Conservation (phyloP, 225 moss, liverwort and hornwort species). For the Straminergon stramineum region DNA sequence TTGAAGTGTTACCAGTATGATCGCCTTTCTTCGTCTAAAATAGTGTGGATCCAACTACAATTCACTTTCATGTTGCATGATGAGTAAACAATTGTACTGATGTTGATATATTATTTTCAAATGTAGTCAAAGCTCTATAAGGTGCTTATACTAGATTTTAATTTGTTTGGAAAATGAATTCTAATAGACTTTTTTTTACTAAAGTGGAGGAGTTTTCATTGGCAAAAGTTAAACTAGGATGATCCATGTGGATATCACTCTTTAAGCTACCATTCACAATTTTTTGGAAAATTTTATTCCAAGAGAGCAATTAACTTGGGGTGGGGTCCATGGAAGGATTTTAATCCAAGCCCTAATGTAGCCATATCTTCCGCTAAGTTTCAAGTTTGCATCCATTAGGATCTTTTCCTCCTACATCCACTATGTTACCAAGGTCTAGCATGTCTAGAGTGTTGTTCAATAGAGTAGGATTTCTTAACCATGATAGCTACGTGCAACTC, state of each 20-base stretch:
- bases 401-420: too few relatives aligned
- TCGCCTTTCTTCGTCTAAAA: rapidly evolving
- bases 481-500: too few relatives aligned
- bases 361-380: neutral
- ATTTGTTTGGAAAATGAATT: neutral
- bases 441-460: too few relatives aligned
- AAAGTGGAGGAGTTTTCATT: neutral
- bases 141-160: too few relatives aligned
- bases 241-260: neutral
- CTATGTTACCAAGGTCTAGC: too few relatives aligned
- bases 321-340: rapidly evolving
- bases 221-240: neutral
- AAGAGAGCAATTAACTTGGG: too few relatives aligned
- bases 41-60: neutral
- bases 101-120: neutral
- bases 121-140: neutral
- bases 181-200: neutral
- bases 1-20: neutral
- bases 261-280: neutral
- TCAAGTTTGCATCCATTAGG: neutral
- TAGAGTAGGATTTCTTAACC: too few relatives aligned
- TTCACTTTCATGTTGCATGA: neutral
- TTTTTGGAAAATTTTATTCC: neutral
- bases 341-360: neutral
- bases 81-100: neutral